A percentile compares a stretch with the other conserved stretches of the same genome.
Conservation (phyloP, 768 basidiomycete species). For the Termitomyces sp. region DNA sequence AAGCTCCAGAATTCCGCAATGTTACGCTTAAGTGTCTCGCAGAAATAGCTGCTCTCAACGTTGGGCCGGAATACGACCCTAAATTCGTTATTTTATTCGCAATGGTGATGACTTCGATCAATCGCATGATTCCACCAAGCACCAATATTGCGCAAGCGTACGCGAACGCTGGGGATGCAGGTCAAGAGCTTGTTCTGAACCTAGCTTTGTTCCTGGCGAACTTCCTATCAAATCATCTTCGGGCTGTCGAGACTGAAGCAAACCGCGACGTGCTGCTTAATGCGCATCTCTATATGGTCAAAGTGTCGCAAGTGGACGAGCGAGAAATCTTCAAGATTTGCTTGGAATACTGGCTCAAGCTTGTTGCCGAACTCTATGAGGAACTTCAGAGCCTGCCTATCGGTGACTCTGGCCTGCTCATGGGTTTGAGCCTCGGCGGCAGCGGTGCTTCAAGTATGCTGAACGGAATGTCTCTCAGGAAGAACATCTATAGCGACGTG, state of each 20-base stretch:
- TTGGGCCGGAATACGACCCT: constrained; percentile 94
- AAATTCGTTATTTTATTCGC: constrained; percentile 98
- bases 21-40: constrained; percentile 94
- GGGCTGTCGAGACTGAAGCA: constrained; percentile 86
- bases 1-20: constrained; percentile 95
- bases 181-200: constrained; percentile 96
- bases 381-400: constrained; percentile 92
- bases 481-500: constrained; percentile 95
- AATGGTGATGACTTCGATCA: constrained; percentile 96
- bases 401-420: constrained; percentile 79
- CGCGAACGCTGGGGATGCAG: constrained; percentile 80
- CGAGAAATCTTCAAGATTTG: constrained; percentile 99
- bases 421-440: constrained; percentile 83
- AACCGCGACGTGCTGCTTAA: constrained; percentile 93
- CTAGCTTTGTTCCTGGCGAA: constrained; percentile 96
- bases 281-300: constrained; percentile 97
- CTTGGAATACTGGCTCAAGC: constrained; percentile 94
- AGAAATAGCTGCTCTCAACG: constrained; percentile 91
- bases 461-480: constrained; percentile 74
- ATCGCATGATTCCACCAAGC: constrained; percentile 93
- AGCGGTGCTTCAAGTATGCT: constrained; percentile 61
- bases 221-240: constrained; percentile 90
- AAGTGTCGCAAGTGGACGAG: constrained; percentile 96
- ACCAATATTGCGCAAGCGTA: constrained; percentile 95
- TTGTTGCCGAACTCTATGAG: constrained; percentile 95